phyloP scores from a whole-genome alignment of 345 rosid genomes.

The Eucalyptus erythrocorys region DNA sequence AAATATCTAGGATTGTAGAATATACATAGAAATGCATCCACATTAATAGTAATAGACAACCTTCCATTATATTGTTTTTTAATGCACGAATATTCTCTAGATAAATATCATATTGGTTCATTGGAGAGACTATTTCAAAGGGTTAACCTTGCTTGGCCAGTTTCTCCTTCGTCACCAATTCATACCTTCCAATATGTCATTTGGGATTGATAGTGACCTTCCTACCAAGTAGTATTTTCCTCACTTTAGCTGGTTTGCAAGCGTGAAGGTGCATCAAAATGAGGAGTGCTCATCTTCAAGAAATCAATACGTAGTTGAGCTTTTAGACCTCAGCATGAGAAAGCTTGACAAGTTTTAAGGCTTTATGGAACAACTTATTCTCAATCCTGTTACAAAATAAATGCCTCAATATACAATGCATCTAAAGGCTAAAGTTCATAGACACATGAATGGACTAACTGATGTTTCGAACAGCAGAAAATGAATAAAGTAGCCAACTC shows the following conservation, averaged over 20 bases:
- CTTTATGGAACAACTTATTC: conserved; percentile 56
- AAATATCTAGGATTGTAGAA: no score
- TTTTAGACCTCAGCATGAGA: conserved; percentile 43
- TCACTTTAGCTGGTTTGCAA: no score
- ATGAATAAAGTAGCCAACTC: neutral
- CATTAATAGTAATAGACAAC: neutral
- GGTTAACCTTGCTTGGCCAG: no score
- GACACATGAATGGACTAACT: neutral
- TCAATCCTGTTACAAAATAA: conserved; percentile 9
- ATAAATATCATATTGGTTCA: neutral
- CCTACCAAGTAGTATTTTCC: no score
- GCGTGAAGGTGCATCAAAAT: no score
- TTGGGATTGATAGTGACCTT: no score
- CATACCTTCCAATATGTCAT: no score
- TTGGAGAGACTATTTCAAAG: neutral
- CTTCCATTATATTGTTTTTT: neutral
- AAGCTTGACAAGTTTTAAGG: conserved; percentile 61
- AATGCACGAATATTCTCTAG: neutral
- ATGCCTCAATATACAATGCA: neutral
- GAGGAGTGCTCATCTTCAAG: conserved; percentile 28
- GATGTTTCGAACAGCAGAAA: no score
- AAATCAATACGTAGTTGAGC: conserved; percentile 82
- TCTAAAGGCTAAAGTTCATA: neutral
- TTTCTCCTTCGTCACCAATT: no score
- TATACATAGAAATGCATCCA: no score